Conservation (phyloP, 106 monocot species). For the Chionographis japonica region DNA sequence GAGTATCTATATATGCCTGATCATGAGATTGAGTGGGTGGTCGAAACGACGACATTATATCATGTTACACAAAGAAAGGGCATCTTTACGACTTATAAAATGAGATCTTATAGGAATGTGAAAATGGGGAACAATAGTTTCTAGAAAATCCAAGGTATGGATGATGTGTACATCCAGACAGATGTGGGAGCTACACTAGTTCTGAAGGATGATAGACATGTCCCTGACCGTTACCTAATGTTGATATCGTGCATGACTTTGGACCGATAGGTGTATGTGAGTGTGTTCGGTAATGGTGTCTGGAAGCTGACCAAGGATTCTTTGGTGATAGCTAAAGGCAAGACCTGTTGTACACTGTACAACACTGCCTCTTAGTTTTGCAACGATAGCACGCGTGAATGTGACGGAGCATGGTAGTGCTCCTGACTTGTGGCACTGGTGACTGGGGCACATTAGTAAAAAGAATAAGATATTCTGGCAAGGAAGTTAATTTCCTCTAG, state of each 20-base stretch:
- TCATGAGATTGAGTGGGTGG: too few species aligned
- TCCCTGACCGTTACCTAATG: not conserved
- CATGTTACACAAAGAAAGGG: too few species aligned
- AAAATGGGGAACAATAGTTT: too few species aligned
- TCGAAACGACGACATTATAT: too few species aligned
- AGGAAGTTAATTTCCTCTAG: not conserved
- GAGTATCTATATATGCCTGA: too few species aligned
- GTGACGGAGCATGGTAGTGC: not conserved
- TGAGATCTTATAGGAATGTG: too few species aligned
- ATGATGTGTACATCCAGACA: too few species aligned
- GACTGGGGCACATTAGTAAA: conserved; percentile 4
- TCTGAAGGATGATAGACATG: not conserved
- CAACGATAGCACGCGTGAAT: not conserved
- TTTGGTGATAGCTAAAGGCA: not conserved
- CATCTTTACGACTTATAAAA: too few species aligned
- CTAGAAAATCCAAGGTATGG: too few species aligned
- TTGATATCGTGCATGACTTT: not conserved
- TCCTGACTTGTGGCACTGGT: not conserved
- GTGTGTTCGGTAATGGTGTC: not conserved
- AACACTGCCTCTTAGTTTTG: not conserved
- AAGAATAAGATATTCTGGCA: not conserved
- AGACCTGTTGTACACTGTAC: not conserved
- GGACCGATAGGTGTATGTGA: not conserved
- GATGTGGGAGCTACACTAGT: too few species aligned
- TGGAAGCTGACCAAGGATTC: not conserved